Evolutionary conservation across 2,329 filamentous ascomycete species (phyloP), one percentile per base, ranked within the genome.

Genomic region (Diaporthe aspalathi): DNA sequence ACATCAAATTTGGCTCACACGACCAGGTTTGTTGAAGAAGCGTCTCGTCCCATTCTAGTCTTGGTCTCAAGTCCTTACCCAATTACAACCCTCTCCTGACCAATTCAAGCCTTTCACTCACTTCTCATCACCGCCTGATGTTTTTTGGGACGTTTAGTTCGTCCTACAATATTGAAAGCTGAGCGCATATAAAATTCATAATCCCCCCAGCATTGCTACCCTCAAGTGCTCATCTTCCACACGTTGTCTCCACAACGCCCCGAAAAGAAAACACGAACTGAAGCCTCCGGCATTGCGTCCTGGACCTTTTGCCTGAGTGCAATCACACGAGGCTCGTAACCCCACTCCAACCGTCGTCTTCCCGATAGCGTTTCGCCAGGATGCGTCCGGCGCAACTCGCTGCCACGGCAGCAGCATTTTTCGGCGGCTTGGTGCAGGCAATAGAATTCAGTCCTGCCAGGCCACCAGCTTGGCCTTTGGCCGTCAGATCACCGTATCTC

Each of bases 401-500:
- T 29, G 73, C 68, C 35, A 75, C 78, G 43, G 76, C 75, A 70
- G 73, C 76, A 54, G 78, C 77, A 52, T 70, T 82, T 49, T 74
- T 79, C 50, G 75, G 76, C 17, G 72, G 75, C 45, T 60, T 79
- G 67, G 76, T 74, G 40, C 73, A 76, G 27, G 77, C 77, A 79
- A 56, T 92, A 90, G 12, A 88, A 84, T 93, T 92, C 77, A 84
- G 82, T 45, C 91, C 91, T 43, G 87, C 88, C 45, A 85, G 90
- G 8, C 91, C 91, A 52, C 92, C 92, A 20, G 87, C 92, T 1
- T 84, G 93, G 35, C 93, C 93, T 16, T 81, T 95, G 43, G 92
- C 92, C 53, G 93, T 95, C 54, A 90, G 89, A 73, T 92, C 90
- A 12, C 93, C 93, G 0, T 95, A 95, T 75, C 81, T 95, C 20